Evolutionary conservation across 169 alveolate genomes (phyloP), one percentile per base, ranked within the genome.

Genomic region (Plasmodium reichenowi): DNA sequence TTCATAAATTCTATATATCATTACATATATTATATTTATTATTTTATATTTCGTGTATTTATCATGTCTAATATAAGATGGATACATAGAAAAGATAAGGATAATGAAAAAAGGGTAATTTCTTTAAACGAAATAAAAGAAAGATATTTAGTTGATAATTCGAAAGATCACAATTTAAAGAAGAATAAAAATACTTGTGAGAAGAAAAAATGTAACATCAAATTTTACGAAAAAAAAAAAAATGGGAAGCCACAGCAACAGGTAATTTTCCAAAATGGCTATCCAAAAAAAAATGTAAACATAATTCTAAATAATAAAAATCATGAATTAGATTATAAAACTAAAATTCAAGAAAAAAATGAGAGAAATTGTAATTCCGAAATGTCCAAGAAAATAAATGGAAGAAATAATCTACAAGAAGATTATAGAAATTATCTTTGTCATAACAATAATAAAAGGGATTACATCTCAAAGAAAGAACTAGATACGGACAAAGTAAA

Each of bases 21-120:
- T 38, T 38, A 38, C 9, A 5, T 38, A 5, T 38, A 38, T 38
- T 56, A 13, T 56, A 56, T 22, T 71, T 71, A 9, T 71, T 50
- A 48, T 50, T 71, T 48, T 50, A 48, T 29, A 17, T 52, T 24
- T 8, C 48, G 5, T 70, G 20, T 71, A 48, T 50, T 10, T 50
- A 71, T 45, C 45, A 83, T 83, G 91, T 32, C 91, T 15, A 68
- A 54, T 54, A 68, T 68, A 32, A 83, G 91, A 32, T 83, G 91
- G 91, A 13, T 83, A 48, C 91, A 83, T 29, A 83, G 91, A 64
- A 50, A 68, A 72, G 83, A 60, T 29, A 56, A 83, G 20, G 59
- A 83, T 50, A 12, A 22, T 48, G 74, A 58, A 83, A 68, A 83
- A 50, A 62, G 63, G 56, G 45, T 83, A 32, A 68, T 83, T 24